These are phyloP conservation scores for Corylus americana DNA, from an alignment of 306 rosid genomes.

Conservation along the genomic window DNA sequence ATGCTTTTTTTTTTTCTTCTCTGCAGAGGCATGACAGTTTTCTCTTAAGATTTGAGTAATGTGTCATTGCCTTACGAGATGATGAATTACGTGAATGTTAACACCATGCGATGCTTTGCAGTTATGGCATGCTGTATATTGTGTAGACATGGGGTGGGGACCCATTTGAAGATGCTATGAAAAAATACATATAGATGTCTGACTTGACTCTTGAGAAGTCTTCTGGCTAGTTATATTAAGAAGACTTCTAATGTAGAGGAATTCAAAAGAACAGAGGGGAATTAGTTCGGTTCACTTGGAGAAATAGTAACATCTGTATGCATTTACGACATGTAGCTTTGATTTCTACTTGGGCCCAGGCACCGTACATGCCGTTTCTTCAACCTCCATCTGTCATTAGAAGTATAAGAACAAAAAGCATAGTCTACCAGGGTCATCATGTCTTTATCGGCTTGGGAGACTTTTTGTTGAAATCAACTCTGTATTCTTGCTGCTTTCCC, in stretches of 20 bases:
- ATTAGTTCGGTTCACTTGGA: conserved; percentile 8
- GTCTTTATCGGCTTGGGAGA: background rate
- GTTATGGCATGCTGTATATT: background rate
- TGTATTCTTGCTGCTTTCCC: conserved; percentile 2
- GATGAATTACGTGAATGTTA: background rate
- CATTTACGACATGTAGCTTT: background rate
- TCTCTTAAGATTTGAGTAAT: background rate
- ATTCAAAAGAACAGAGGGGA: background rate
- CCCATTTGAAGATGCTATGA: background rate
- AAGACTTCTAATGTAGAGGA: background rate
- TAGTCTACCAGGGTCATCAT: background rate
- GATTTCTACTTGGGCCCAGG: background rate
- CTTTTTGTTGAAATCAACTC: conserved; percentile 5
- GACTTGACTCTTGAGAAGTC: background rate
- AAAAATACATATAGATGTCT: background rate
- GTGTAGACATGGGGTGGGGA: background rate
- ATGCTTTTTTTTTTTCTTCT: background rate
- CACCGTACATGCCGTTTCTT: background rate
- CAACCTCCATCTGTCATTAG: background rate
- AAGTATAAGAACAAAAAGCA: background rate
- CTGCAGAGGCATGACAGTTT: background rate
- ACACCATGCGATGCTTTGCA: background rate
- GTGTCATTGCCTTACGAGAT: background rate
- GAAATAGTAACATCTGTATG: conserved; percentile 2
- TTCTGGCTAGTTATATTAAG: background rate